These are phyloP conservation scores for Cercospora zeae-maydis DNA, from an alignment of 2,329 filamentous ascomycete genomes.

Conservation along the genomic window DNA sequence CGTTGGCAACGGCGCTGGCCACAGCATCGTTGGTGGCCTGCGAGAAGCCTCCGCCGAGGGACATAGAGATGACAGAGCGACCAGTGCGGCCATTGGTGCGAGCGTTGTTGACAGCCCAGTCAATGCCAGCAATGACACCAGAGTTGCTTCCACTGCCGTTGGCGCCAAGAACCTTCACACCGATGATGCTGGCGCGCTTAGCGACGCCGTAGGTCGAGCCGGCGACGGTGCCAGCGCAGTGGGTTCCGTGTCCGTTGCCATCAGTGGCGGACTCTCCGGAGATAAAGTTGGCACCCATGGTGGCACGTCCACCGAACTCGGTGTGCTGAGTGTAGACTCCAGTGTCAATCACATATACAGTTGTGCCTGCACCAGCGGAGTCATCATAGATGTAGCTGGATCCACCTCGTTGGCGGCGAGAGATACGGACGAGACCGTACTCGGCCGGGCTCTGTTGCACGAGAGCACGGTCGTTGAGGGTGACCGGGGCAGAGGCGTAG, in stretches of 20 bases:
- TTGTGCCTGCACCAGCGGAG: slow-evolving; percentile 17
- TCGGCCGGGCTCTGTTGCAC: slow-evolving; percentile 22
- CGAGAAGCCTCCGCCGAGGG: slow-evolving; percentile 40
- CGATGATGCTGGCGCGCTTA: slow-evolving; percentile 44
- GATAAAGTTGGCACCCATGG: slow-evolving; percentile 23
- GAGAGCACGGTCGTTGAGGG: slow-evolving; percentile 16
- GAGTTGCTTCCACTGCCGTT: slow-evolving; percentile 42
- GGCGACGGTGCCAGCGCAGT: slow-evolving; percentile 84
- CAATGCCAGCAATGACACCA: slow-evolving; percentile 4
- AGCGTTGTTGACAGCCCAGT: slow-evolving; percentile 48
- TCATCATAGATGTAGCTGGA: slow-evolving; percentile 26
- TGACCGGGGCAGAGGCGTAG: slow-evolving; percentile 30
- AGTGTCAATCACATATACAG: slow-evolving; percentile 29
- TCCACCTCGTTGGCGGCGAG: slow-evolving; percentile 23
- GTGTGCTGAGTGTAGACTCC: slow-evolving; percentile 29
- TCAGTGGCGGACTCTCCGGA: slow-evolving; percentile 38
- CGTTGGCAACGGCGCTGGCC: slow-evolving; percentile 36
- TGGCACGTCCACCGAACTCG: slow-evolving; percentile 40
- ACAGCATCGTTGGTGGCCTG: slow-evolving; percentile 39
- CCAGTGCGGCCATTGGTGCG: slow-evolving; percentile 73
- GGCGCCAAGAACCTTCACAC: slow-evolving; percentile 50
- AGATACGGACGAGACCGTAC: slow-evolving; percentile 27
- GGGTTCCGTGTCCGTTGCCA: slow-evolving; percentile 60
- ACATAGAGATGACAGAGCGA: slow-evolving; percentile 37
- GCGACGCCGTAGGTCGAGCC: slow-evolving; percentile 51